A percentile compares a stretch with the other conserved stretches of the same genome.
phyloP scores from a whole-genome alignment of 2,329 filamentous ascomycete genomes.

The Aspergillus versicolor region DNA sequence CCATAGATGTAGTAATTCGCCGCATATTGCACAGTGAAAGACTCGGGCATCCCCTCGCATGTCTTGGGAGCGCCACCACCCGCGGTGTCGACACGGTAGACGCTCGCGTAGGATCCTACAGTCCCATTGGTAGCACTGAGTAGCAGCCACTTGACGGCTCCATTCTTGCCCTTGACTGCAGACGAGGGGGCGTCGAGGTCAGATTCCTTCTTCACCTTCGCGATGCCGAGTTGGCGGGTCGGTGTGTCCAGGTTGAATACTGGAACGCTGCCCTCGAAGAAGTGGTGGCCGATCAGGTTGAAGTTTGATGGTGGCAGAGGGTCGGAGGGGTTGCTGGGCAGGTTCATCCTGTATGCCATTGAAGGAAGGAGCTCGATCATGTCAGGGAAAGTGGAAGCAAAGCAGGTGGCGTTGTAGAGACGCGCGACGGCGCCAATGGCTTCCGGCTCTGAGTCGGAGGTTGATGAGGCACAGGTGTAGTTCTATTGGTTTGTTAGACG shows the following conservation, averaged over 20 bases:
- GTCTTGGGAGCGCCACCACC: slow-evolving; percentile 74
- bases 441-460: slow-evolving; percentile 61
- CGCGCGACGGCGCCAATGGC: slow-evolving; percentile 73
- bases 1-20: slow-evolving; percentile 71
- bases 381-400: slow-evolving; percentile 68
- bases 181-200: slow-evolving; percentile 62
- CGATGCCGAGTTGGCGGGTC: slow-evolving; percentile 52
- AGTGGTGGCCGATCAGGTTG: slow-evolving; percentile 73
- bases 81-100: slow-evolving; percentile 82
- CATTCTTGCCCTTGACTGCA: slow-evolving; percentile 60
- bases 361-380: slow-evolving; percentile 64
- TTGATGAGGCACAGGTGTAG: slow-evolving; percentile 74
- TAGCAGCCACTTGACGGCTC: slow-evolving; percentile 78
- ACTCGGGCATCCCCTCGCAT: slow-evolving; percentile 63
- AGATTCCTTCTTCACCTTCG: slow-evolving; percentile 62
- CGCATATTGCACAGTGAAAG: slow-evolving; percentile 76
- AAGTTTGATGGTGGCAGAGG: slow-evolving; percentile 57
- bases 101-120: slow-evolving; percentile 66
- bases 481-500: slow-evolving; percentile 59
- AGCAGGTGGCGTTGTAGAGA: slow-evolving; percentile 84
- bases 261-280: slow-evolving; percentile 70
- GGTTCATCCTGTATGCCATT: slow-evolving; percentile 67
- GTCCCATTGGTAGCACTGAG: slow-evolving; percentile 55
- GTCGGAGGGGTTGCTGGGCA: slow-evolving; percentile 40
- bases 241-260: slow-evolving; percentile 73